A percentile compares a stretch with the other conserved stretches of the same genome.
These are phyloP conservation scores for Butyriboletus loyo DNA, from an alignment of 768 basidiomycete genomes.

Conservation along the genomic window DNA sequence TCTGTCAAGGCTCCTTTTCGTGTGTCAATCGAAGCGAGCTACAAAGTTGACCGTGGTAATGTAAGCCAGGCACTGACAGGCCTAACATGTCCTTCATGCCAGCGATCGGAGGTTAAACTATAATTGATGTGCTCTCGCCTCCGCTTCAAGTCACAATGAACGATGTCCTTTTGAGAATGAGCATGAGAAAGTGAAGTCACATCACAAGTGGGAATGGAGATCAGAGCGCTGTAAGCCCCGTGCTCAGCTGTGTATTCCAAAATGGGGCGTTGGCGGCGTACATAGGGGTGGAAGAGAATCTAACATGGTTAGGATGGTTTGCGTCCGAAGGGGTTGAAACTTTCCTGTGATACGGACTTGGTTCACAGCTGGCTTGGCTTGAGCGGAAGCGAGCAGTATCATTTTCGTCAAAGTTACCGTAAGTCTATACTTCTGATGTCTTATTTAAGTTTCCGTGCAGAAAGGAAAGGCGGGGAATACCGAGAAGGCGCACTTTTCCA, in stretches of 20 bases:
- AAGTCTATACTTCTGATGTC: conserved; percentile 57
- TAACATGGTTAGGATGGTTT: conserved; percentile 21
- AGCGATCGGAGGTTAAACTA: background rate
- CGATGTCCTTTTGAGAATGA: background rate
- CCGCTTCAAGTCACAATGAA: background rate
- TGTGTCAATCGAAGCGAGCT: background rate
- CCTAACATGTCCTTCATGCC: background rate
- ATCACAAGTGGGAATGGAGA: conserved; percentile 44
- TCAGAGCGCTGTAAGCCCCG: conserved; percentile 65
- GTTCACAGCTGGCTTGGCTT: conserved; percentile 64
- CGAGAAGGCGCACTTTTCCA: conserved; percentile 46
- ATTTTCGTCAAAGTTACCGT: conserved; percentile 59
- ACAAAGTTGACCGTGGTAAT: background rate
- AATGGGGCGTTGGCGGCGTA: conserved; percentile 48
- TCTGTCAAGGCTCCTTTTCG: background rate
- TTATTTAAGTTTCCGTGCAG: background rate
- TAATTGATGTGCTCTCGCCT: background rate
- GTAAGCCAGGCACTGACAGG: background rate
- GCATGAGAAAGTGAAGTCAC: background rate
- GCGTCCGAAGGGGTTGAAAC: background rate
- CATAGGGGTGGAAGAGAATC: conserved; percentile 74
- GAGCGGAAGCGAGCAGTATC: conserved; percentile 55
- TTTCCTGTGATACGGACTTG: conserved; percentile 42
- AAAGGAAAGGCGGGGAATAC: background rate
- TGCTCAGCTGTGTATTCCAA: conserved; percentile 56